These are phyloP conservation scores for Dioscorea zingiberensis DNA, from an alignment of 106 monocot genomes.

Conservation along the genomic window DNA sequence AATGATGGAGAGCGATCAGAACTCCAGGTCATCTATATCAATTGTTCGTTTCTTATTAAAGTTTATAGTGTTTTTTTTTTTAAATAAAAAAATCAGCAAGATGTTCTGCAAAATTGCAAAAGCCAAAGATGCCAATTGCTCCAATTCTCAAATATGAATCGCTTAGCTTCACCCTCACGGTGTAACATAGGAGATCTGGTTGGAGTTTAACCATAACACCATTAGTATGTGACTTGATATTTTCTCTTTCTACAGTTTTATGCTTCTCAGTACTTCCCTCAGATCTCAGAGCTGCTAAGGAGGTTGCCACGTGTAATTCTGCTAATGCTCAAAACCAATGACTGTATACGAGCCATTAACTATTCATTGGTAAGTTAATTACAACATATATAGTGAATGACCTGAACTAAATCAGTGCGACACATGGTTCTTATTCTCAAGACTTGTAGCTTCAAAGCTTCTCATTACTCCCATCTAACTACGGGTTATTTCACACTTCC, in stretches of 20 bases:
- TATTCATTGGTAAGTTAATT: slow-evolving; percentile 53
- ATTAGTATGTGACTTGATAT: neutral
- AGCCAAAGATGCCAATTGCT: too few species aligned
- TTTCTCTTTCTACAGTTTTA: slow-evolving; percentile 53
- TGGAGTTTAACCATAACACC: neutral
- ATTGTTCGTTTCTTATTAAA: neutral
- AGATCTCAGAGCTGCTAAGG: slow-evolving; percentile 90
- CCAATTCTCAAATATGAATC: too few species aligned
- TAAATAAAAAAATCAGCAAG: too few species aligned
- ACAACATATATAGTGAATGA: neutral
- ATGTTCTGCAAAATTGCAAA: neutral
- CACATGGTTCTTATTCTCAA: neutral
- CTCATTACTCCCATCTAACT: neutral
- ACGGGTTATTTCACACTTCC: neutral
- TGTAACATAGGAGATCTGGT: neutral
- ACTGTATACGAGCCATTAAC: slow-evolving; percentile 78
- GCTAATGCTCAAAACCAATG: slow-evolving; percentile 93
- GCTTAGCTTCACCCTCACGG: too few species aligned
- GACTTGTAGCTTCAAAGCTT: neutral
- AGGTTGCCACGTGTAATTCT: slow-evolving; percentile 93
- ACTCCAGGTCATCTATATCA: slow-evolving; percentile 44
- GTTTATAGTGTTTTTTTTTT: neutral
- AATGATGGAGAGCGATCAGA: slow-evolving; percentile 62
- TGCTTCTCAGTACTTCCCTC: slow-evolving; percentile 75
- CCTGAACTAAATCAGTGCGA: neutral